phyloP scores from a whole-genome alignment of 805 yeast species.

The Starmerella ratchasimensis region DNA sequence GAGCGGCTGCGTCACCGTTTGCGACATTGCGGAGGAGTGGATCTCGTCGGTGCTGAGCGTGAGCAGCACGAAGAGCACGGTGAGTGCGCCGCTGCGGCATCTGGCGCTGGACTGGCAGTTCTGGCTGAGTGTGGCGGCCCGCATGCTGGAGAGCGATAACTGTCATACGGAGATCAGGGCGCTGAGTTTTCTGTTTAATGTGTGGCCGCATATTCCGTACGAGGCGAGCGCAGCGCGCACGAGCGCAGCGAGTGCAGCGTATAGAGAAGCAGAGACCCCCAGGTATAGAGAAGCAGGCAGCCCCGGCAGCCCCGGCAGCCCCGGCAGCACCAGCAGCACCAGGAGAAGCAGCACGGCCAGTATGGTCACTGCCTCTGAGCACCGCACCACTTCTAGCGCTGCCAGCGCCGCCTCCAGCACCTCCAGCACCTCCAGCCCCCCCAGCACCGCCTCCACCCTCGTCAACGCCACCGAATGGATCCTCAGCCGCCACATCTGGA shows the following conservation, averaged over 20 bases:
- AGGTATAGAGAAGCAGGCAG: too few relatives aligned
- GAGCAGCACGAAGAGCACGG: slow-evolving; percentile 2
- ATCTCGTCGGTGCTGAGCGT: slow-evolving; percentile 22
- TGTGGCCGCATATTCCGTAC: slow-evolving; percentile 49
- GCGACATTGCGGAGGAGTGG: slow-evolving; percentile 32
- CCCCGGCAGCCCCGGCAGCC: too few relatives aligned
- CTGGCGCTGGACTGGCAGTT: slow-evolving; percentile 52
- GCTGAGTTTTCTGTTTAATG: slow-evolving; percentile 51
- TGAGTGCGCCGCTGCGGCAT: slow-evolving; percentile 2
- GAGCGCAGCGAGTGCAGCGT: not conserved
- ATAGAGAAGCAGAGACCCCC: too few relatives aligned
- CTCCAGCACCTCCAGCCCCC: too few relatives aligned
- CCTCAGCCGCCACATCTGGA: slow-evolving; percentile 39
- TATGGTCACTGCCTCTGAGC: too few relatives aligned
- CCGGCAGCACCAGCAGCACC: too few relatives aligned
- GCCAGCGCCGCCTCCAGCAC: too few relatives aligned
- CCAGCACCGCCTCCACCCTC: too few relatives aligned
- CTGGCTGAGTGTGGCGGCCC: slow-evolving; percentile 49
- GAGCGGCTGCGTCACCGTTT: slow-evolving; percentile 28
- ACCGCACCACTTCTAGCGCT: too few relatives aligned
- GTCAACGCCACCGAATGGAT: slow-evolving; percentile 40
- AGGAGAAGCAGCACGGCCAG: too few relatives aligned
- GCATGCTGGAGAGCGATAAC: slow-evolving; percentile 51
- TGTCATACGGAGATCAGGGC: slow-evolving; percentile 49
- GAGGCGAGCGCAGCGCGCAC: slow-evolving; percentile 1